Evolutionary conservation across 768 basidiomycete species (phyloP).

Genomic region (Lactarius deliciosus): DNA sequence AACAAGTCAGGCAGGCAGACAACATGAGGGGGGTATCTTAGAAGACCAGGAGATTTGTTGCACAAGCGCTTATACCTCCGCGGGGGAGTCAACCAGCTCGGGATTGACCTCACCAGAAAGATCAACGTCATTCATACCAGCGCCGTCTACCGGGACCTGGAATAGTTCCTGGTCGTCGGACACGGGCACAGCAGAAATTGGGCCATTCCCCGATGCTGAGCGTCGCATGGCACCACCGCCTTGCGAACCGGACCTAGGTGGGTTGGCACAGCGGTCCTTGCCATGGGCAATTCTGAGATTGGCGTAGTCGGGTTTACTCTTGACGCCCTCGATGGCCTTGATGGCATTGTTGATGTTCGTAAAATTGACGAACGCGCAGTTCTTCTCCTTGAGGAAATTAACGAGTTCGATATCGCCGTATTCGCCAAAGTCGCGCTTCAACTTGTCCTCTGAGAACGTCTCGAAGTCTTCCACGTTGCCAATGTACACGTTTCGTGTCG

Average conservation of each 20-base stretch:
- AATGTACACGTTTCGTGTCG: constrained; percentile 95
- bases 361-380: constrained; percentile 95
- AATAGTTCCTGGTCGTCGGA: constrained; percentile 26
- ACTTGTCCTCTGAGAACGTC: constrained; percentile 81
- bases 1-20: constrained; percentile 15
- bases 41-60: background rate
- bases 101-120: constrained; percentile 8
- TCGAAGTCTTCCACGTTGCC: constrained; percentile 97
- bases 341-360: constrained; percentile 94
- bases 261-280: constrained; percentile 94
- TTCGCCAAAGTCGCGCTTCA: constrained; percentile 92
- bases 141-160: constrained; percentile 20
- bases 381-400: constrained; percentile 95
- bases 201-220: constrained; percentile 46
- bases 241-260: constrained; percentile 80
- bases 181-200: constrained; percentile 17
- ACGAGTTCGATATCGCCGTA: constrained; percentile 97
- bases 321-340: constrained; percentile 97
- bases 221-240: constrained; percentile 54
- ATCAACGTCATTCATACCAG: constrained; percentile 18
- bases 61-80: constrained; percentile 11
- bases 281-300: constrained; percentile 91
- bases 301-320: constrained; percentile 87
- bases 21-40: constrained; percentile 22
- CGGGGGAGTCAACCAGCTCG: constrained; percentile 20